These are phyloP conservation scores for Dactylellina leptospora DNA, from an alignment of 2,329 filamentous ascomycete genomes.

Conservation along the genomic window DNA sequence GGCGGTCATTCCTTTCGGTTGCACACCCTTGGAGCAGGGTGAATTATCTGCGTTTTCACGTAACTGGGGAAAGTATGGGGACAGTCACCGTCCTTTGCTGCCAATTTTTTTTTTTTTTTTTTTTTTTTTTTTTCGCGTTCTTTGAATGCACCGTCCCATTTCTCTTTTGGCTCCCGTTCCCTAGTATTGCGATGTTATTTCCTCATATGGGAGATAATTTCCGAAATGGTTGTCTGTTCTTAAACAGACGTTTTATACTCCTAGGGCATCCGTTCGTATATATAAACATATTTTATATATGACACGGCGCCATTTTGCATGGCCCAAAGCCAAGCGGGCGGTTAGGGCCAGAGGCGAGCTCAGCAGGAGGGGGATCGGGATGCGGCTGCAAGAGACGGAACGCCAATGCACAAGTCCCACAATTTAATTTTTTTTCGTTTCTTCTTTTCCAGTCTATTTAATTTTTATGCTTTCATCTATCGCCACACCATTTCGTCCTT, in stretches of 20 bases:
- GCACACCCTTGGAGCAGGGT: slow-evolving; percentile 17
- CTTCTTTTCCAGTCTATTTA: slow-evolving; percentile 1
- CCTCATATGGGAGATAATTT: slow-evolving; percentile 2
- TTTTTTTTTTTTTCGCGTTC: slow-evolving; percentile 2
- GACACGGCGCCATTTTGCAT: slow-evolving; percentile 36
- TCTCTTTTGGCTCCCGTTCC: background rate
- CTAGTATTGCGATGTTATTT: background rate
- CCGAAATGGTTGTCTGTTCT: background rate
- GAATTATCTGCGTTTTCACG: slow-evolving; percentile 2
- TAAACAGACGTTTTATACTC: background rate
- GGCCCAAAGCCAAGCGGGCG: slow-evolving; percentile 35
- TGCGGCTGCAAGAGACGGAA: slow-evolving; percentile 33
- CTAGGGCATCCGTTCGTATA: too few relatives aligned
- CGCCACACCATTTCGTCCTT: slow-evolving; percentile 3
- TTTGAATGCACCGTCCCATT: slow-evolving; percentile 17
- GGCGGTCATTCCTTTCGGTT: slow-evolving; percentile 32
- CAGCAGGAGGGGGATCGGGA: slow-evolving; percentile 11
- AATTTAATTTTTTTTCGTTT: slow-evolving; percentile 16
- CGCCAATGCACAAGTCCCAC: slow-evolving; percentile 36
- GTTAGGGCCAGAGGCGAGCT: slow-evolving; percentile 30
- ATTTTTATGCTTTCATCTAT: slow-evolving; percentile 12
- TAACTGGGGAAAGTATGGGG: slow-evolving; percentile 6
- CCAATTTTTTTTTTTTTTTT: too few relatives aligned
- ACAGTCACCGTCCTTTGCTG: background rate
- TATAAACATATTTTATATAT: slow-evolving; percentile 14